Evolutionary conservation across 371 early-diverging fungal genomes (phyloP).

Genomic region (Mortierella sp.): DNA sequence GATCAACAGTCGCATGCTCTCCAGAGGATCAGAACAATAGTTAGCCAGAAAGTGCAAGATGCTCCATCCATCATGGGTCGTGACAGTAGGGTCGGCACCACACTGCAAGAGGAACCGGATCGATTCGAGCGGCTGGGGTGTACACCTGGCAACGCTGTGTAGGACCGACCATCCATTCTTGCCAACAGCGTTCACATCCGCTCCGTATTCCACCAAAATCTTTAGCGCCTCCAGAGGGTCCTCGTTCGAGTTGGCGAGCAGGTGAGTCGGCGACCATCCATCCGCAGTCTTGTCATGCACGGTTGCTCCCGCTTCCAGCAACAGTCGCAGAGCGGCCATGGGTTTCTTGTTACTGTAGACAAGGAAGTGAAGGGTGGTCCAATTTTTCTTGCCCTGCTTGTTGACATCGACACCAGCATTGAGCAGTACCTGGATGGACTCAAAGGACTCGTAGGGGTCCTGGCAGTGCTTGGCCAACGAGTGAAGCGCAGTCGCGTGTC

Average conservation of each 20-base stretch:
- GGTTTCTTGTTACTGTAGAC: constrained; percentile 55
- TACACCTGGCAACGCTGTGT: constrained; percentile 52
- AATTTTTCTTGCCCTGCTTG: constrained; percentile 52
- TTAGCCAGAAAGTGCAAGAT: constrained; percentile 55
- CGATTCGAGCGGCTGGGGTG: constrained; percentile 47
- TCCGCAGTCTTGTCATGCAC: constrained; percentile 56
- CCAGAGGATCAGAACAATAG: constrained; percentile 45
- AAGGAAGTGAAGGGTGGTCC: constrained; percentile 53
- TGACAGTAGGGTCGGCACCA: constrained; percentile 50
- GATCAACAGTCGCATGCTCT: constrained; percentile 53
- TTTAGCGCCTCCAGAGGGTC: constrained; percentile 56
- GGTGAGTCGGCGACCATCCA: constrained; percentile 52
- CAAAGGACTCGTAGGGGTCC: constrained; percentile 48
- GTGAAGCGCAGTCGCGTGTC: constrained; percentile 51
- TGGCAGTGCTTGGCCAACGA: constrained; percentile 55
- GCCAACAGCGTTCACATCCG: constrained; percentile 55
- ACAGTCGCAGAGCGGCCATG: constrained; percentile 40
- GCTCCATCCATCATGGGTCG: constrained; percentile 56
- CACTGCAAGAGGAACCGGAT: constrained; percentile 43
- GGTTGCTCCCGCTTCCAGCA: constrained; percentile 45
- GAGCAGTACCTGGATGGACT: constrained; percentile 43
- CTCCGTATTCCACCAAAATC: constrained; percentile 49
- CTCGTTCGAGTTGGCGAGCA: constrained; percentile 53
- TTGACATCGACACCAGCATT: constrained; percentile 54
- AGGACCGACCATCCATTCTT: constrained; percentile 56